Conservation (phyloP, 805 yeast species). For the Kurtzmaniella fragi region DNA sequence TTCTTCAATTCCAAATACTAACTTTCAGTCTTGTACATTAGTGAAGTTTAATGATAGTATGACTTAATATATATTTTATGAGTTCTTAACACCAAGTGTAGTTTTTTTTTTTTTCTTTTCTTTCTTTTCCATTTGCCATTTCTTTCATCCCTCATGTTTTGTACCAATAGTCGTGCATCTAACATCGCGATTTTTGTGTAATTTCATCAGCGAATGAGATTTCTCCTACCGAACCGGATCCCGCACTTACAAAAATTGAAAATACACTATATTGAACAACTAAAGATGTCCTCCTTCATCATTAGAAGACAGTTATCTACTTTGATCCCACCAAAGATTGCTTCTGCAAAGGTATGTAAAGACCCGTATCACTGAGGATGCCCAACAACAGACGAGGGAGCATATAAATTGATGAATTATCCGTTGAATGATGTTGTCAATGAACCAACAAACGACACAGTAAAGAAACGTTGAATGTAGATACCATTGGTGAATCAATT, state of each 20-base stretch:
- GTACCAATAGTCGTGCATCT: neutral
- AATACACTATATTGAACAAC: conserved; percentile 1
- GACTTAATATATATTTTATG: too few species aligned
- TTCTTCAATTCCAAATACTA: conserved; percentile 14
- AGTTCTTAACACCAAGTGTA: too few species aligned
- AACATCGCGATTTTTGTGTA: conserved; percentile 2
- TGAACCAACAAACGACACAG: too few species aligned
- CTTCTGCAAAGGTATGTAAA: conserved; percentile 81
- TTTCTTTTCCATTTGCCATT: too few species aligned
- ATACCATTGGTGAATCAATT: too few species aligned
- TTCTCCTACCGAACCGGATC: neutral
- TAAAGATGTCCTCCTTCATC: conserved; percentile 64
- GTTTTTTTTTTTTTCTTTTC: too few species aligned
- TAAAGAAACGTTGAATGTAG: too few species aligned
- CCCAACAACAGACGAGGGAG: neutral
- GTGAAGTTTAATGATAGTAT: conserved; percentile 22
- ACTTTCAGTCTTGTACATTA: conserved; percentile 36
- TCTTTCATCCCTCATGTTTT: too few species aligned
- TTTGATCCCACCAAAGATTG: conserved; percentile 97
- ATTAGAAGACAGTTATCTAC: conserved; percentile 92
- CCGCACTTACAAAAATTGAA: conserved; percentile 3
- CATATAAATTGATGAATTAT: neutral
- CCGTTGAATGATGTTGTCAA: neutral
- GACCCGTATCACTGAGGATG: conserved; percentile 11
- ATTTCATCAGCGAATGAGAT: conserved; percentile 3